Percentiles rank a stretch among this genome's conserved stretches.
phyloP scores from a whole-genome alignment of 2,329 filamentous ascomycete species.

The Penicillium corylophilum region DNA sequence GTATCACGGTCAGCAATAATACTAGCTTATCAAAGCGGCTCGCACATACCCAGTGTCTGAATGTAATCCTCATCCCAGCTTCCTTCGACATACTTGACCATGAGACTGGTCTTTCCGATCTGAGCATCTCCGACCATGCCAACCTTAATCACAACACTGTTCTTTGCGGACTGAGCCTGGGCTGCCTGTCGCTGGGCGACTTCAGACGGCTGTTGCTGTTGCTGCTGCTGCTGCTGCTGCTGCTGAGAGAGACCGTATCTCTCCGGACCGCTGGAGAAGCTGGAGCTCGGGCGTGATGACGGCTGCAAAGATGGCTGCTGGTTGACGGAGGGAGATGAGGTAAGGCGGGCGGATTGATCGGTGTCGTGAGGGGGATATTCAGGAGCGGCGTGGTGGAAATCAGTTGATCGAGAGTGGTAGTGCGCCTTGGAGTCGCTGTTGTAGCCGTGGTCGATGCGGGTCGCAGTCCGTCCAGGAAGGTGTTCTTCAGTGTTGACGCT shows the following conservation, averaged over 20 bases:
- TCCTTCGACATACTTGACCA: slow-evolving; percentile 99
- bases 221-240: slow-evolving; percentile 29
- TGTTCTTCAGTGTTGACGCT: slow-evolving; percentile 31
- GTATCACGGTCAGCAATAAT: slow-evolving; percentile 12
- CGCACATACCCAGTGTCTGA: slow-evolving; percentile 74
- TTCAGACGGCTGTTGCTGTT: slow-evolving; percentile 47
- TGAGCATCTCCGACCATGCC: slow-evolving; percentile 99
- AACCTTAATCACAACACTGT: slow-evolving; percentile 93
- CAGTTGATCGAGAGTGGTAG: slow-evolving; percentile 46
- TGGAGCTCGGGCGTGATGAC: slow-evolving; percentile 50
- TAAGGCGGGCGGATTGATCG: slow-evolving; percentile 44
- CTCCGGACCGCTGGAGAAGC: slow-evolving; percentile 46
- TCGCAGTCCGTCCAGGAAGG: slow-evolving; percentile 36
- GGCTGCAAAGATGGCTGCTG: slow-evolving; percentile 42
- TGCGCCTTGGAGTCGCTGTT: slow-evolving; percentile 50
- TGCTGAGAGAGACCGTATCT: slow-evolving; percentile 49
- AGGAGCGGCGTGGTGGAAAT: slow-evolving; percentile 31
- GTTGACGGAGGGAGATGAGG: slow-evolving; percentile 40
- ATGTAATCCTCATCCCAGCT: slow-evolving; percentile 99
- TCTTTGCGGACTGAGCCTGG: slow-evolving; percentile 44
- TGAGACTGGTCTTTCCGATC: slow-evolving; percentile 97
- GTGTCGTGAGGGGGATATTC: slow-evolving; percentile 49
- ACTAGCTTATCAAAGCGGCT: neutral
- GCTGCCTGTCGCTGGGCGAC: slow-evolving; percentile 45
- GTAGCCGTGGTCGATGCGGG: slow-evolving; percentile 37